phyloP scores from a whole-genome alignment of 2,329 filamentous ascomycete genomes.

The Parastagonospora avenae region DNA sequence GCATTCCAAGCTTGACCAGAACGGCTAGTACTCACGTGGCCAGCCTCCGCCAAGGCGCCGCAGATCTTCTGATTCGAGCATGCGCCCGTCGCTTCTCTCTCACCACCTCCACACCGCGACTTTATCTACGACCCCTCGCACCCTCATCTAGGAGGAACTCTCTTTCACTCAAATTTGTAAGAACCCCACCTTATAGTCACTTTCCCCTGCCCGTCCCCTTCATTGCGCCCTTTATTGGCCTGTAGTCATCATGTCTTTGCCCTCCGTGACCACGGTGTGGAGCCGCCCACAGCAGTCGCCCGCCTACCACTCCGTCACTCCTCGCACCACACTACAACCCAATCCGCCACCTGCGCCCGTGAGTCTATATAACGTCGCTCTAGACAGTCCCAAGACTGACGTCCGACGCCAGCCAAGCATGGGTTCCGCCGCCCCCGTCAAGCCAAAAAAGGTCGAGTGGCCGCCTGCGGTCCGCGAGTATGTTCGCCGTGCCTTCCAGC shows the following conservation, averaged over 20 bases:
- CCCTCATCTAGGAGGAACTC: background rate
- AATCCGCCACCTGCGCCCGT: constrained; percentile 19
- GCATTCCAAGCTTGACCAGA: background rate
- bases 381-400: constrained; percentile 15
- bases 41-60: constrained; percentile 4
- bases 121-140: constrained; percentile 7
- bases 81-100: constrained; percentile 24
- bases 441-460: constrained; percentile 72
- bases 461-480: constrained; percentile 82
- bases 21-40: constrained; percentile 11
- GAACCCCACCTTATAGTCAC: constrained; percentile 21
- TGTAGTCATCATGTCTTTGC: constrained; percentile 33
- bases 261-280: constrained; percentile 36
- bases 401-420: background rate
- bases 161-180: constrained; percentile 4
- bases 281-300: constrained; percentile 36
- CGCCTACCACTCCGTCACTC: constrained; percentile 54
- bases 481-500: constrained; percentile 85
- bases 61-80: constrained; percentile 14
- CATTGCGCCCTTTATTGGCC: constrained; percentile 9
- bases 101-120: constrained; percentile 23
- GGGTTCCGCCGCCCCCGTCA: constrained; percentile 18
- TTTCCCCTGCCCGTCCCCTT: background rate
- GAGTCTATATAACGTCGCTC: constrained; percentile 10
- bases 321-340: constrained; percentile 46